Conservation (phyloP, 805 yeast species). For the Starmerella vaccinii region DNA sequence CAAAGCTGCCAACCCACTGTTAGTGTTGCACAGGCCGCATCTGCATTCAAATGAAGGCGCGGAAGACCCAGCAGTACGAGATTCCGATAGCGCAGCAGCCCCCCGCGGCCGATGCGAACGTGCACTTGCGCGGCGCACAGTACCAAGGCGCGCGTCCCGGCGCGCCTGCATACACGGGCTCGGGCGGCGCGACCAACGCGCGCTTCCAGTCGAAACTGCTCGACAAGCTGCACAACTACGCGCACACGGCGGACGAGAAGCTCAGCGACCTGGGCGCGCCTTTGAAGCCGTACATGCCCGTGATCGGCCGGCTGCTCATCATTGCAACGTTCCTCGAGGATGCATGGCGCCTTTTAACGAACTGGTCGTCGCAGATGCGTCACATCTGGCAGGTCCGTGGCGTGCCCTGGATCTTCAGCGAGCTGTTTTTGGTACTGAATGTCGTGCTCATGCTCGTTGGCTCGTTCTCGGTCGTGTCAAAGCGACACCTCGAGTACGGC, state of each 20-base stretch:
- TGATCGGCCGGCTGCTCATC: conserved; percentile 76
- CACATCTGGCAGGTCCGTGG: conserved; percentile 73
- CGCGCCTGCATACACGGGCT: background rate
- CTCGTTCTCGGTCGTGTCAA: conserved; percentile 57
- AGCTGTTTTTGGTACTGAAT: conserved; percentile 55
- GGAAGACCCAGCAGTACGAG: conserved; percentile 3
- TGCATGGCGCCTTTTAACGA: conserved; percentile 67
- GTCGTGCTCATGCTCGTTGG: conserved; percentile 62
- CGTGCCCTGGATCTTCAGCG: conserved; percentile 64
- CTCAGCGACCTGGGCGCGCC: conserved; percentile 31
- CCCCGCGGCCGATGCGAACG: background rate
- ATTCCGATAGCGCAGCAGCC: conserved; percentile 1
- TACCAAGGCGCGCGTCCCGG: background rate
- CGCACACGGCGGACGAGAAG: conserved; percentile 28
- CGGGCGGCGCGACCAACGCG: background rate
- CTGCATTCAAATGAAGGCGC: background rate
- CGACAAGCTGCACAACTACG: conserved; percentile 16
- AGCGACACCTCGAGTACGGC: conserved; percentile 60
- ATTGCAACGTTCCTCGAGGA: conserved; percentile 93
- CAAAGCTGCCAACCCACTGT: background rate
- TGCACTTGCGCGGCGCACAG: background rate
- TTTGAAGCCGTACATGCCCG: conserved; percentile 50
- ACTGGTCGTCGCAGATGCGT: conserved; percentile 85
- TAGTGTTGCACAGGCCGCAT: background rate
- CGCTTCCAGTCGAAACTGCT: conserved; percentile 8